phyloP scores from a whole-genome alignment of 768 basidiomycete genomes.

The Kwoniella pini region DNA sequence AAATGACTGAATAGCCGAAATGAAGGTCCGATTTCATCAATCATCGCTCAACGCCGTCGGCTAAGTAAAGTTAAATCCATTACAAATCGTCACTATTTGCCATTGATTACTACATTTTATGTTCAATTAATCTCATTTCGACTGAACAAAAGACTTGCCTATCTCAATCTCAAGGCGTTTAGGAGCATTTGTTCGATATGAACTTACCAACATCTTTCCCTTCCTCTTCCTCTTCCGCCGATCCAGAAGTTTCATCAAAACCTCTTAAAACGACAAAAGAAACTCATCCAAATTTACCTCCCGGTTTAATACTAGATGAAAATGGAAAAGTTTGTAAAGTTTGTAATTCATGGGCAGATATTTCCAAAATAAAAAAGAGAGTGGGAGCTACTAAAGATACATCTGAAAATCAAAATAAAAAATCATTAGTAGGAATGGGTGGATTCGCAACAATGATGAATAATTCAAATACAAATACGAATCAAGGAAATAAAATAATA shows the following conservation, averaged over 20 bases:
- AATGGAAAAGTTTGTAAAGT: slow-evolving; percentile 96
- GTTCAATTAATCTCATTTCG: no score
- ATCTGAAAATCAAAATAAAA: slow-evolving; percentile 56
- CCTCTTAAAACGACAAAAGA: slow-evolving; percentile 42
- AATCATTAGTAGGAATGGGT: slow-evolving; percentile 50
- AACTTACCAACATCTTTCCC: not conserved
- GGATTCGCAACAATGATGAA: slow-evolving; percentile 45
- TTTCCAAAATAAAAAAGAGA: slow-evolving; percentile 40
- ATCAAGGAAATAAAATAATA: not conserved
- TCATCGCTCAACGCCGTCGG: no score
- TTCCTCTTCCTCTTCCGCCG: not conserved
- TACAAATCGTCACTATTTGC: no score
- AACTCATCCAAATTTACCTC: slow-evolving; percentile 60
- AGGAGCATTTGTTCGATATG: no score
- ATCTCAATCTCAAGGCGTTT: no score
- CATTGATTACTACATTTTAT: no score
- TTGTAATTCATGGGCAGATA: slow-evolving; percentile 58
- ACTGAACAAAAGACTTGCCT: no score
- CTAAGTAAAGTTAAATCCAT: no score
- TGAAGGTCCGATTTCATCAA: no score
- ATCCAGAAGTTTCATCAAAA: slow-evolving; percentile 1
- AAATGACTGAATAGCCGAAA: no score
- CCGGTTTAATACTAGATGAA: slow-evolving; percentile 83
- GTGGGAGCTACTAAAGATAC: slow-evolving; percentile 61
- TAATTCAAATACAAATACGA: not conserved